Base-by-base conservation (phyloP, 495 filamentous ascomycete species). In the Penicillium diatomitis region DNA sequence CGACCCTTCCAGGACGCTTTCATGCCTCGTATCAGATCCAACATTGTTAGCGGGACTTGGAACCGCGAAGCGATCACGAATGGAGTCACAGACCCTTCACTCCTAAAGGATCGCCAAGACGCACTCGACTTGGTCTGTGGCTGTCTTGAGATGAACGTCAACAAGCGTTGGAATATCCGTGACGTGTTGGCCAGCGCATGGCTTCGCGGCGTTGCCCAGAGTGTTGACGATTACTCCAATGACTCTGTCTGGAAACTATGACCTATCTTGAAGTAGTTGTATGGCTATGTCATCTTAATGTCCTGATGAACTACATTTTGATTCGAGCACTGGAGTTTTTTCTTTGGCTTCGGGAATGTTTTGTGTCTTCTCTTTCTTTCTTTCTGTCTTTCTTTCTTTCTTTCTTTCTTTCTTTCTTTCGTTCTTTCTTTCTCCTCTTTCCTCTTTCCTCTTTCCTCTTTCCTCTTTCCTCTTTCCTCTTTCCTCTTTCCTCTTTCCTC, bases 1-100 rank as follows among this genome's bases (percentile, higher is more conserved):
- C 73, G 86, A 4, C 85, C 85, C 0, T 88, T 88, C 62, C 72
- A 79, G 34, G 76, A 86, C 49, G 58, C 72, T 0, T 78, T 87
- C 41, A 65, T 76, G 29, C 75, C 79, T 34, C 79, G 78, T 38
- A 70, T 85, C 31, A 72, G 73, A 47, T 67, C 75, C 47, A 76
- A 79, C 63, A 87, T 88, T 44, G 45, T 78, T 11, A 69, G 63
- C 8, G 83, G 84, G 0, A 76, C 78, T 11, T 88, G 82, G 81
- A 65, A 84, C 51, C 48, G 61, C n/a, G 51, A 74, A 29, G 64
- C 70, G n/a, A 57, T 82, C n/a, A 48, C 76, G n/a, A 63, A 65
- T 32, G 64, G 66, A 5, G 39, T 48, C 3, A 38, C 37, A 9
- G 61, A 70, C 37, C 40, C 45, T 3, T 30, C 47, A 20, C 30